Evolutionary conservation across 345 rosid species (phyloP), one percentile per base, ranked within the genome.

Genomic region (Eucalyptus marginata): DNA sequence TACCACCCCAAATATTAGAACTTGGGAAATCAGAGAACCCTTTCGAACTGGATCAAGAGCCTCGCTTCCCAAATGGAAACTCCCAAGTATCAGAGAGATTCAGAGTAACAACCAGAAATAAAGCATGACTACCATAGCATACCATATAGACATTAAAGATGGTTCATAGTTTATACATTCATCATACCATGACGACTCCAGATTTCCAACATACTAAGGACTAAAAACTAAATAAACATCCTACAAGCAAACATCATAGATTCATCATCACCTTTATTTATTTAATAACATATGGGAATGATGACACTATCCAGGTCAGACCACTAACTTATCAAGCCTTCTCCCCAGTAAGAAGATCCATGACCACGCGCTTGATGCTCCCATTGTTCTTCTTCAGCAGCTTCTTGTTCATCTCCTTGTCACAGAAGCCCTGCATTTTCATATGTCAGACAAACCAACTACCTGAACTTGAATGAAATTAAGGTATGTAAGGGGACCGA

Each of bases 311-410:
- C 44, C 71, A 62, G 43, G 7, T 40, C 64, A 33, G 87, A 49
- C 13, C 40, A 62, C 40, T 68, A 15, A 40, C 83, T 14, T 46
- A 47, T 89, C 88, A 96, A 64, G 92, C 93, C 89, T 92, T 94
- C 92, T 96, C 95, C 24, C 95, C 98, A 9, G 96, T 89, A 51
- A 98, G 95, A 49, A 97, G 97, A 93, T 98, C 99, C 99, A 97
- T 94, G 10, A 98, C 99, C 71, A 95, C 98, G 4, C 96, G 92
- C 92, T 92, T 96, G 93, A 97, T 97, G 90, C 99, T 98, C 90
- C 99, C 99, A 66, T 96, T 94, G 92, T 98, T 96, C 95, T 98
- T 98, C 98, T 94, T 92, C 92, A 98, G 92, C 91, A 98, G 96
- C 94, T 90, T 94, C 95, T 90, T 97, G 96, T 97, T 97, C 91